Evolutionary conservation across 768 basidiomycete genomes (phyloP), one percentile per base, ranked within the genome.

Genomic region (Nidularia sp.): DNA sequence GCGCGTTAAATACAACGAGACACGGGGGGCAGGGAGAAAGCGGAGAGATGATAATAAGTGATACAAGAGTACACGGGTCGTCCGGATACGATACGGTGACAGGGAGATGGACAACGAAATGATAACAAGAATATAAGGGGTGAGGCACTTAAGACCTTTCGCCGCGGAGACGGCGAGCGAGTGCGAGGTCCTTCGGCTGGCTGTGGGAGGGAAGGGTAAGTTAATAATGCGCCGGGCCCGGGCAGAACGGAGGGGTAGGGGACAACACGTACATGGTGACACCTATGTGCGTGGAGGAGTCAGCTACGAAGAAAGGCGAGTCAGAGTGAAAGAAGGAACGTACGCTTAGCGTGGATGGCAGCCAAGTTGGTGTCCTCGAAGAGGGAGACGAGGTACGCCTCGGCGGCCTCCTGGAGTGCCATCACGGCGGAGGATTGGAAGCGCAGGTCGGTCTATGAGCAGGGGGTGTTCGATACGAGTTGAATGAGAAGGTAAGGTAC

Each of bases 381-480:
- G 66, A 91, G 79, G 25, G 86, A 89, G 62, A 90, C 88, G 53
- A 90, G 87, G 73, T 90, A 90, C 29, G 87, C 88, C 77, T 95
- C 93, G 47, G 90, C 88, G 47, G 91, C 93, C 69, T 95, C 93
- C 74, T 95, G 92, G 54, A 94, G 81, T 45, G 93, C 93, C 83
- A 91, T 90, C 59, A 95, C 90, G 35, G 92, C 93, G 25, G 93
- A 95, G 2, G 91, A 93, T 72, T 96, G 93, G 91, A 95, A 95
- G 63, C 93, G 91, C 57, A 96, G 75, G 68, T 91, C 88, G 60
- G 90, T 91, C 89, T 89, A 4, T 2, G 15, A 41, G 39, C 15
- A 41, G 39, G 10, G 39, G 39, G 39, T 41, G 15, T 41, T 25
- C 10, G 39, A 41, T 32, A 45, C 56, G 39, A 33, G 50, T 15